Conservation (phyloP, 129 eudicot species). For the Helianthus tuberosus region DNA sequence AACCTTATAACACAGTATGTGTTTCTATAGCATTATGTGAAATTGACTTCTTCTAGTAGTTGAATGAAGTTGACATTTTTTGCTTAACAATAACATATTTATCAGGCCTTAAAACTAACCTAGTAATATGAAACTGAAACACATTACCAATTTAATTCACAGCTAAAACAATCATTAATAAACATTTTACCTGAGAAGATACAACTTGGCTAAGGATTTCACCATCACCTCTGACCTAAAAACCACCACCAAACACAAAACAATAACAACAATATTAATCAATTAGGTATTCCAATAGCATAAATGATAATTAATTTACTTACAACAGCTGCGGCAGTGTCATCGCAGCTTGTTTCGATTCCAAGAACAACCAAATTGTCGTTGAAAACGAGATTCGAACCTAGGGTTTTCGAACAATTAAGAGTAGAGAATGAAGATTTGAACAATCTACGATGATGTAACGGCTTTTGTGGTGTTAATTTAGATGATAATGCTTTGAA, state of each 20-base stretch:
- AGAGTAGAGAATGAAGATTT: slow-evolving; percentile 26
- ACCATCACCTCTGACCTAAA: slow-evolving; percentile 84
- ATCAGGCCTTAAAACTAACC: neutral
- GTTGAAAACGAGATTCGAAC: slow-evolving; percentile 4
- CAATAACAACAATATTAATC: neutral
- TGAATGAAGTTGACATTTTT: neutral
- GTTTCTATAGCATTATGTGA: too few relatives aligned
- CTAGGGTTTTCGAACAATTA: slow-evolving; percentile 21
- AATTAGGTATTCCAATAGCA: slow-evolving; percentile 13
- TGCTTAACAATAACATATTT: neutral
- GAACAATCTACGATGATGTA: slow-evolving; percentile 11
- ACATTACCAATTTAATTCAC: slow-evolving; percentile 1
- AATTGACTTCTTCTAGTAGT: neutral
- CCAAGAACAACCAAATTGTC: slow-evolving; percentile 77
- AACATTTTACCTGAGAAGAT: slow-evolving; percentile 81
- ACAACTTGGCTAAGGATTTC: slow-evolving; percentile 95
- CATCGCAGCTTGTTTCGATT: slow-evolving; percentile 94
- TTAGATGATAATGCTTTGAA: slow-evolving; percentile 29
- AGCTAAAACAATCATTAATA: neutral
- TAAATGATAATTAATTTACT: slow-evolving; percentile 17
- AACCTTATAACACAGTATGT: too few relatives aligned
- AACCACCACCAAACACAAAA: slow-evolving; percentile 17
- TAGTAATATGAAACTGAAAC: neutral
- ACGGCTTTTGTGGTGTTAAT: slow-evolving; percentile 3
- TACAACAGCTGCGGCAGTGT: slow-evolving; percentile 98